Evolutionary conservation across 768 basidiomycete genomes (phyloP).

Genomic region (Agrocybe chaxingu): DNA sequence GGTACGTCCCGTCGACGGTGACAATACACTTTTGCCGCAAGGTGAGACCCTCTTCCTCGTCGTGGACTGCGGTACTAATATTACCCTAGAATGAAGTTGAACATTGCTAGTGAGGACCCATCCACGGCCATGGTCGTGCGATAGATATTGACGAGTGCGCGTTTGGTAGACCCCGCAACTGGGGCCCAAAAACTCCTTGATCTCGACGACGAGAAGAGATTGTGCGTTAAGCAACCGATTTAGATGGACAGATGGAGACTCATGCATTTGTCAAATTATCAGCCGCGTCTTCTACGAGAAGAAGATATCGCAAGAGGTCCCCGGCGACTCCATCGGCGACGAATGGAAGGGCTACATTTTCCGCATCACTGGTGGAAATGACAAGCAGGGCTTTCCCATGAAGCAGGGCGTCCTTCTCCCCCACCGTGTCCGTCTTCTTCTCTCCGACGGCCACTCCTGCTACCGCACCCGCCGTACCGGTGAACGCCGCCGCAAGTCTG

Average conservation of each 20-base stretch:
- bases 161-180: constrained; percentile 80
- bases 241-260: background rate
- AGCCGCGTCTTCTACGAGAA: constrained; percentile 97
- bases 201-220: constrained; percentile 87
- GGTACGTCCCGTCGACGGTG: constrained; percentile 42
- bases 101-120: constrained; percentile 82
- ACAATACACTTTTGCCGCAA: constrained; percentile 32
- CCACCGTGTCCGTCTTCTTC: constrained; percentile 89
- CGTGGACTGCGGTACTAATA: constrained; percentile 14
- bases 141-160: constrained; percentile 6
- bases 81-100: constrained; percentile 82
- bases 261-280: background rate
- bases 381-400: constrained; percentile 99
- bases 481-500: constrained; percentile 98
- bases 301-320: constrained; percentile 93
- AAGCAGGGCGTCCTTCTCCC: constrained; percentile 98
- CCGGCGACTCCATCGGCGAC: constrained; percentile 86
- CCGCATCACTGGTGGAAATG: constrained; percentile 97
- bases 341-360: constrained; percentile 97
- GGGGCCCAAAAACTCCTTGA: constrained; percentile 97
- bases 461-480: constrained; percentile 89
- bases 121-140: constrained; percentile 7
- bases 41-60: constrained; percentile 21
- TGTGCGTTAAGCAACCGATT: constrained; percentile 40
- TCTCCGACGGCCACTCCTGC: constrained; percentile 96